phyloP scores from a whole-genome alignment of 2,329 filamentous ascomycete species.

The Fusarium chaquense region DNA sequence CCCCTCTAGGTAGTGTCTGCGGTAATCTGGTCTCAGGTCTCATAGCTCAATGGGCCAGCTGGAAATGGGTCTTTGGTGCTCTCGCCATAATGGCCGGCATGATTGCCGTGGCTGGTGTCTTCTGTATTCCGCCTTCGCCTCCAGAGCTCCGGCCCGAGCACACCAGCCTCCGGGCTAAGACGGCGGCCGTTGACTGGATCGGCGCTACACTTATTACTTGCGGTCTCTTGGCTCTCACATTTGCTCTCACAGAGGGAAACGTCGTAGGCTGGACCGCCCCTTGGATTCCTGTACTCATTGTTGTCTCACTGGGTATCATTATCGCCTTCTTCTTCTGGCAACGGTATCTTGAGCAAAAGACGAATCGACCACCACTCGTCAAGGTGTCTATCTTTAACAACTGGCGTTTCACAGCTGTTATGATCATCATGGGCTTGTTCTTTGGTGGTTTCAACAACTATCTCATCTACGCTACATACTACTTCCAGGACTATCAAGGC shows the following conservation, averaged over 20 bases:
- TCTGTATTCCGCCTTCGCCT: constrained; percentile 69
- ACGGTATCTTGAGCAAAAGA: constrained; percentile 54
- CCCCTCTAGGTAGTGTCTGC: constrained; percentile 72
- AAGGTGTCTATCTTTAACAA: constrained; percentile 74
- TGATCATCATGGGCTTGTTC: constrained; percentile 74
- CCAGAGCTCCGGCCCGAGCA: constrained; percentile 44
- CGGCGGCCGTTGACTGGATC: constrained; percentile 71
- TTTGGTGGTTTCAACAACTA: constrained; percentile 77
- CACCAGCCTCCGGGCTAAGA: constrained; percentile 52
- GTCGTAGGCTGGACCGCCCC: constrained; percentile 74
- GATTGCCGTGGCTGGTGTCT: constrained; percentile 67
- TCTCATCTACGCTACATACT: constrained; percentile 76
- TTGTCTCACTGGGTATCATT: constrained; percentile 68
- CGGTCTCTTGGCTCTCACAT: constrained; percentile 72
- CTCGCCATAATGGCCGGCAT: constrained; percentile 69
- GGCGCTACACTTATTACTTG: constrained; percentile 72
- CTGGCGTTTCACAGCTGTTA: constrained; percentile 69
- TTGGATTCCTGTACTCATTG: constrained; percentile 71
- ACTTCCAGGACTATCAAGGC: constrained; percentile 75
- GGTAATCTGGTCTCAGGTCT: constrained; percentile 75
- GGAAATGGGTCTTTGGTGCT: constrained; percentile 77
- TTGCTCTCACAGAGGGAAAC: constrained; percentile 76
- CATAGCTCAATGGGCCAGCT: constrained; percentile 70
- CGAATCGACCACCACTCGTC: constrained; percentile 67
- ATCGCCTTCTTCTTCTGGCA: constrained; percentile 72